phyloP scores from a whole-genome alignment of 2,329 filamentous ascomycete genomes.

The Penicillium occitanis region DNA sequence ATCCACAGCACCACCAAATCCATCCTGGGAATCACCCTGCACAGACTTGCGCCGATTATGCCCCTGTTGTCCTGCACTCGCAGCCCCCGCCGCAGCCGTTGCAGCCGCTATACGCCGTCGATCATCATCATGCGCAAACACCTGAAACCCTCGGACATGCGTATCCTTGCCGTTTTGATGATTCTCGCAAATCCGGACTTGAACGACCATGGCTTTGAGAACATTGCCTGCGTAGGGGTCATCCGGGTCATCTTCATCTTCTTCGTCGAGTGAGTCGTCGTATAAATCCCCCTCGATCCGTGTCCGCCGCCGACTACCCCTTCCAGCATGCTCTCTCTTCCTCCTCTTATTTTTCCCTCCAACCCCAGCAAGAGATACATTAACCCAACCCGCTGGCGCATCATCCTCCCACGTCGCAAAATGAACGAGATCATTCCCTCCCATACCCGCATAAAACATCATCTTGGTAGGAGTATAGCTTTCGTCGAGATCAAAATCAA shows the following conservation, averaged over 20 bases:
- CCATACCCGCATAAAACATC: conserved; percentile 82
- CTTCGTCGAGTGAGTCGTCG: conserved; percentile 26
- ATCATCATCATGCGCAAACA: conserved; percentile 61
- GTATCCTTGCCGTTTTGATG: conserved; percentile 99
- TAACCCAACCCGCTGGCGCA: conserved; percentile 84
- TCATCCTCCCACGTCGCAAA: conserved; percentile 78
- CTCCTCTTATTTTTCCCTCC: conserved; percentile 46
- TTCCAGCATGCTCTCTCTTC: conserved; percentile 23
- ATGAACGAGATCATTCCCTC: conserved; percentile 85
- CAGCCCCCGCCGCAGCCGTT: conserved; percentile 14
- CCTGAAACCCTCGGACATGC: conserved; percentile 89
- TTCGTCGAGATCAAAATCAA: conserved; percentile 91
- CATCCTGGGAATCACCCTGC: conserved; percentile 33
- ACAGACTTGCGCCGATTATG: conserved; percentile 30
- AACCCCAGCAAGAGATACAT: conserved; percentile 69
- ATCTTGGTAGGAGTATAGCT: conserved; percentile 96
- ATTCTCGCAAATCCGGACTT: conserved; percentile 89
- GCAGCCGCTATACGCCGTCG: conserved; percentile 32
- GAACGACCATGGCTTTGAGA: conserved; percentile 82
- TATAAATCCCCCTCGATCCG: conserved; percentile 24
- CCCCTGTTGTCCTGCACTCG: conserved; percentile 17
- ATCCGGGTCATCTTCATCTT: conserved; percentile 29
- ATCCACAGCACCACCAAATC: conserved; percentile 26
- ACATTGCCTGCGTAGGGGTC: conserved; percentile 64
- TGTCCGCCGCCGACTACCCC: background rate